Percentiles rank a stretch among this genome's conserved stretches.
These are phyloP conservation scores for Salix caprea DNA, from an alignment of 345 rosid species.

Conservation along the genomic window DNA sequence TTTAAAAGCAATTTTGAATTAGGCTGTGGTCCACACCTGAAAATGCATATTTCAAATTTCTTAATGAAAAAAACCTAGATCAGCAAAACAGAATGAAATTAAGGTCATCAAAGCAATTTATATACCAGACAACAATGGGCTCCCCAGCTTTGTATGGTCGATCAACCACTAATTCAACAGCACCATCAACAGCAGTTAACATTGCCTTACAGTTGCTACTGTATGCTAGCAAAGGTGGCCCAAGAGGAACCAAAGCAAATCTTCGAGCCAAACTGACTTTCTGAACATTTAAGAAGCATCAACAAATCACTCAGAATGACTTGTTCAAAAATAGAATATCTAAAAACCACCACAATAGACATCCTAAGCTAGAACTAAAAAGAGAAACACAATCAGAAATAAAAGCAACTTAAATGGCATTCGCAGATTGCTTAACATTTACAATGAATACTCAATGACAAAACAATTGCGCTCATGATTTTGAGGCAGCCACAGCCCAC, in stretches of 20 bases:
- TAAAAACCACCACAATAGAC: not conserved
- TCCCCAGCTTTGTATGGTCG: constrained; percentile 85
- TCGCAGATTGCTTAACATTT: not conserved
- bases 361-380: not conserved
- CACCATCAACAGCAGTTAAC: constrained; percentile 76
- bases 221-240: constrained; percentile 92
- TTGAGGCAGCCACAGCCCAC: not conserved
- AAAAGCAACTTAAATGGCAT: not conserved
- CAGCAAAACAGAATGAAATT: not conserved
- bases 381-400: not conserved
- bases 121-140: constrained; percentile 82
- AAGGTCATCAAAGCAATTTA: constrained; percentile 11
- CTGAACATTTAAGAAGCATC: constrained; percentile 41
- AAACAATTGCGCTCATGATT: not conserved
- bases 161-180: constrained; percentile 84
- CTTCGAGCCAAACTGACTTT: constrained; percentile 94
- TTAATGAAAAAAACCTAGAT: not conserved
- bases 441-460: not conserved
- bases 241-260: constrained; percentile 97
- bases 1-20: constrained; percentile 87
- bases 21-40: constrained; percentile 98
- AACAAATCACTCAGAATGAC: constrained; percentile 12
- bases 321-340: not conserved
- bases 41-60: constrained; percentile 12
- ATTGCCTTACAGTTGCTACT: constrained; percentile 92